Conservation (phyloP, 176 grass and related monocot genomes). For the Ampelocalamus luodianensis region DNA sequence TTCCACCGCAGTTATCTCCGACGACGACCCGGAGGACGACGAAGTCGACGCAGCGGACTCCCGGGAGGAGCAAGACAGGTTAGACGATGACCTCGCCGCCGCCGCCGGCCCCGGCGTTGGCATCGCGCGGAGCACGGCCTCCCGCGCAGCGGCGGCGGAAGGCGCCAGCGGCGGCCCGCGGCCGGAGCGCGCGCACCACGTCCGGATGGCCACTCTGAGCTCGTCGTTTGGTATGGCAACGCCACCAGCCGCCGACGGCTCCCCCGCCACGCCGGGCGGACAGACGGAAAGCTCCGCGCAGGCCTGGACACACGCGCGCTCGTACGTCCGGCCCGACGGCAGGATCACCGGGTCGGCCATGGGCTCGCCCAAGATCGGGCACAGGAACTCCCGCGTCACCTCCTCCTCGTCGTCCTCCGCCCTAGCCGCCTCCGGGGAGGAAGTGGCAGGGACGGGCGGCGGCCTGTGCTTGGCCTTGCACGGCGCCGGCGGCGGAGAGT, state of each 20-base stretch:
- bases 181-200: constrained; percentile 54
- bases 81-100: constrained; percentile 10
- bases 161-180: constrained; percentile 12
- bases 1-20: constrained; percentile 16
- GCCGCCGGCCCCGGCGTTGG: not conserved
- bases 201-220: constrained; percentile 53
- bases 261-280: constrained; percentile 3
- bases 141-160: constrained; percentile 20
- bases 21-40: constrained; percentile 18
- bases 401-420: not conserved
- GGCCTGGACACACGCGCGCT: constrained; percentile 59
- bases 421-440: not conserved
- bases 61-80: constrained; percentile 19
- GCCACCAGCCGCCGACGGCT: not conserved
- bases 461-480: not conserved
- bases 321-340: constrained; percentile 60
- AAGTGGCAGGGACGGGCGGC: not conserved
- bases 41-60: constrained; percentile 19
- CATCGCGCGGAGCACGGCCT: constrained; percentile 37
- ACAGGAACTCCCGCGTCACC: constrained; percentile 51
- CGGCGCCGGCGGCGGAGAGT: not conserved
- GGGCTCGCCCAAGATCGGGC: constrained; percentile 54
- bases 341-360: constrained; percentile 78
- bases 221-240: constrained; percentile 64
- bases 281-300: constrained; percentile 54